Conservation (phyloP, 2,329 filamentous ascomycete genomes). For the Penicillium sp. region DNA sequence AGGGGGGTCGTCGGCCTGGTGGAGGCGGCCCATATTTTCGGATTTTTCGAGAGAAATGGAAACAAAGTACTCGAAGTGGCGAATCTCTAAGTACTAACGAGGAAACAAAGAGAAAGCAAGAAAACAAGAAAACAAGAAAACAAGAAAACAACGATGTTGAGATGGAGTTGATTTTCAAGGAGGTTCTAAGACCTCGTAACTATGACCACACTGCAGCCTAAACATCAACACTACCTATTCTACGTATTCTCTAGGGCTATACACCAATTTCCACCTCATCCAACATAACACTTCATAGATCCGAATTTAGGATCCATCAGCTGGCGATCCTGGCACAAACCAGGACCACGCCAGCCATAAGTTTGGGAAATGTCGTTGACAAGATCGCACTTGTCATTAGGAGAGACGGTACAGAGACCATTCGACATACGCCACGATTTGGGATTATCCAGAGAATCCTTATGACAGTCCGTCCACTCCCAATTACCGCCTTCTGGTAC, state of each 20-base stretch:
- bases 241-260: background rate
- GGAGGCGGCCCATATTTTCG: slow-evolving; percentile 11
- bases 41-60: background rate
- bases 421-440: slow-evolving; percentile 1
- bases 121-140: background rate
- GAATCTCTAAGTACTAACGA: background rate
- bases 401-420: slow-evolving; percentile 1
- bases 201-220: too few species aligned
- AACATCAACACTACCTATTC: too few species aligned
- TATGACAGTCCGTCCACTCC: background rate
- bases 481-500: background rate
- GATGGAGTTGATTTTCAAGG: background rate
- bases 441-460: background rate
- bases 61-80: background rate
- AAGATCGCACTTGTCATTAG: background rate
- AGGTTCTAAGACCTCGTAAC: background rate
- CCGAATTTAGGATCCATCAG: background rate
- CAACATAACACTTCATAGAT: slow-evolving; percentile 7
- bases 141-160: background rate
- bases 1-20: slow-evolving; percentile 9
- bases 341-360: slow-evolving; percentile 1
- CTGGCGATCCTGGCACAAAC: background rate
- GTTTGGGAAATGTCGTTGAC: background rate
- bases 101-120: background rate
- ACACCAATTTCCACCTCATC: background rate